These are phyloP conservation scores for Corynascus novoguineensis DNA, from an alignment of 495 filamentous ascomycete genomes.

Conservation along the genomic window DNA sequence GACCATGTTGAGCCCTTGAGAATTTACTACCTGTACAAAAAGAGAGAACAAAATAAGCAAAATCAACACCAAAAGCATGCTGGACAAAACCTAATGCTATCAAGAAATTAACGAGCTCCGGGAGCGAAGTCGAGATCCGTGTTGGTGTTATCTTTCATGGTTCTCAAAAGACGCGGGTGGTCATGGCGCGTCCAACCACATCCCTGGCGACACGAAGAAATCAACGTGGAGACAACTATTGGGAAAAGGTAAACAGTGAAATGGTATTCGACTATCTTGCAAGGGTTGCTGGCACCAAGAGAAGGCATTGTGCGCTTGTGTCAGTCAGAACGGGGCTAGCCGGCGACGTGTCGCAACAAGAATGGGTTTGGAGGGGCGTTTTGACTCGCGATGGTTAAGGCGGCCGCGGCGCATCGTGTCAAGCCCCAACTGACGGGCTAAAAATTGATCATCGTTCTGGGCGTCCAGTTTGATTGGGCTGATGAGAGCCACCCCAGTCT, in stretches of 20 bases:
- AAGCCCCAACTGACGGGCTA: not conserved
- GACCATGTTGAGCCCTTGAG: not conserved
- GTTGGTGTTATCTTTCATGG: not conserved
- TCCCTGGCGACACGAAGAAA: not conserved
- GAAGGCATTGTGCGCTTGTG: not conserved
- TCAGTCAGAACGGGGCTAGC: not conserved
- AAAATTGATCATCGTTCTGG: not conserved
- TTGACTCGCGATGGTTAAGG: not conserved
- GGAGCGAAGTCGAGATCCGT: not conserved
- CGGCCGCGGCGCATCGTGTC: not conserved
- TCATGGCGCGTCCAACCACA: not conserved
- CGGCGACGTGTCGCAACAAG: constrained; percentile 5
- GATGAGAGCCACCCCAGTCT: not conserved
- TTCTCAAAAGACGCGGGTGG: not conserved
- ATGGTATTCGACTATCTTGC: not conserved
- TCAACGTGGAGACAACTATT: not conserved
- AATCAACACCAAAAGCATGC: constrained; percentile 2
- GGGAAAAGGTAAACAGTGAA: not conserved
- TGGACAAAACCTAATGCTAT: not conserved
- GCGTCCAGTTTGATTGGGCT: not conserved
- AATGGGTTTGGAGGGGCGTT: not conserved
- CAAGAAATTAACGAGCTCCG: not conserved
- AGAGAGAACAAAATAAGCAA: not conserved
- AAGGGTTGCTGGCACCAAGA: not conserved
- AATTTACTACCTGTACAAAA: not conserved